Conservation (phyloP, 208 protist genomes). For the Zelonia costaricensis region DNA sequence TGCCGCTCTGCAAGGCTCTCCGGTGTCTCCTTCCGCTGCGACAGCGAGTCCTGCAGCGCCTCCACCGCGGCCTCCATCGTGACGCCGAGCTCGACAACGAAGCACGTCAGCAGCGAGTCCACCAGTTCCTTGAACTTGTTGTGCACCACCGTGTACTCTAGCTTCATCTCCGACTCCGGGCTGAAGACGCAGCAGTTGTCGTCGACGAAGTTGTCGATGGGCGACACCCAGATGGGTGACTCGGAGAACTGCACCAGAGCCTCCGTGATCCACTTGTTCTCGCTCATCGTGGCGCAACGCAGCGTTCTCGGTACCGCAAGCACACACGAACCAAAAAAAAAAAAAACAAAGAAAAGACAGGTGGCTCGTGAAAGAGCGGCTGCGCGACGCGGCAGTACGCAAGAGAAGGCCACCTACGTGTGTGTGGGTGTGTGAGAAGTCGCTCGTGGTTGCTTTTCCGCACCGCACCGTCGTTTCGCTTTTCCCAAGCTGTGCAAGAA, state of each 20-base stretch:
- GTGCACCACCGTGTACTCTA: conserved; percentile 89
- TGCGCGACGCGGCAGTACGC: too few species aligned
- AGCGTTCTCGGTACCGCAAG: not conserved
- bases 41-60: conserved; percentile 39
- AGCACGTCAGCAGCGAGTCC: conserved; percentile 81
- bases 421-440: too few species aligned
- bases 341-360: not conserved
- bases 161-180: conserved; percentile 86
- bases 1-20: conserved; percentile 19
- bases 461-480: too few species aligned
- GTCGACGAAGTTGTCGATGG: conserved; percentile 91
- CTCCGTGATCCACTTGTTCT: conserved; percentile 80
- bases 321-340: not conserved
- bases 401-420: too few species aligned
- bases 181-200: conserved; percentile 92
- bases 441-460: too few species aligned
- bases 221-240: conserved; percentile 83
- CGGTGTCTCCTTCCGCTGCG: conserved; percentile 6
- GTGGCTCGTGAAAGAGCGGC: not conserved
- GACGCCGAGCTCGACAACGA: conserved; percentile 82
- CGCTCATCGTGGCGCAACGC: conserved; percentile 18
- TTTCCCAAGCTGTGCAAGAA: too few species aligned
- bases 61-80: conserved; percentile 51
- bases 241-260: conserved; percentile 82
- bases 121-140: conserved; percentile 79